These are phyloP conservation scores for Cyamopsis tetragonoloba DNA, from an alignment of 306 rosid genomes.

Conservation along the genomic window DNA sequence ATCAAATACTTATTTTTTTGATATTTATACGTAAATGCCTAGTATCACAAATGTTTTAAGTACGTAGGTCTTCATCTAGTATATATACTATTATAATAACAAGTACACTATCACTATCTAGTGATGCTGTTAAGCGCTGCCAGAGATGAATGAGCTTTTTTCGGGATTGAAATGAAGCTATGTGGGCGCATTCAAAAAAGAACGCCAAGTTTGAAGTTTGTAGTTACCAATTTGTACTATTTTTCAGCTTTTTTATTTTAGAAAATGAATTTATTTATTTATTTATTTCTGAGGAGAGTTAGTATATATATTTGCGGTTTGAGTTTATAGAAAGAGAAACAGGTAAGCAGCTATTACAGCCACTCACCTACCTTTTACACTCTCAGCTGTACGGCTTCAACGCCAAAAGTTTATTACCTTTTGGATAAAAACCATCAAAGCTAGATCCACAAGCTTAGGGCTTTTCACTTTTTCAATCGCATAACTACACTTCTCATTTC, in stretches of 20 bases:
- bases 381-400: conserved; percentile 12
- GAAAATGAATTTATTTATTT: conserved; percentile 21
- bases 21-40: neutral
- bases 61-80: conserved; percentile 1
- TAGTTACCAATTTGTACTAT: conserved; percentile 35
- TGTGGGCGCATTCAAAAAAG: conserved; percentile 38
- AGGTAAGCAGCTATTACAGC: conserved; percentile 38
- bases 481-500: neutral
- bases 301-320: conserved; percentile 22
- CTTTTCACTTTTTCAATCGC: neutral
- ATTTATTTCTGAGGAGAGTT: conserved; percentile 15
- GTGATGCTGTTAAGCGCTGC: conserved; percentile 24
- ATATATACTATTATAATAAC: neutral
- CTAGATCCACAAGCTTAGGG: conserved; percentile 16
- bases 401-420: conserved; percentile 20
- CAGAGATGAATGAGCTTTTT: conserved; percentile 36
- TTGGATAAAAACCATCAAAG: conserved; percentile 27
- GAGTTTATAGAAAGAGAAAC: conserved; percentile 28
- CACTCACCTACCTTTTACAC: conserved; percentile 39
- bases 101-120: conserved; percentile 9
- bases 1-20: too few relatives aligned
- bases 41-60: neutral
- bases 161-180: conserved; percentile 36
- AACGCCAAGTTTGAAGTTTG: conserved; percentile 27
- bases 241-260: conserved; percentile 35